Conservation (phyloP, 2,329 filamentous ascomycete species). For the Claviceps citrina region DNA sequence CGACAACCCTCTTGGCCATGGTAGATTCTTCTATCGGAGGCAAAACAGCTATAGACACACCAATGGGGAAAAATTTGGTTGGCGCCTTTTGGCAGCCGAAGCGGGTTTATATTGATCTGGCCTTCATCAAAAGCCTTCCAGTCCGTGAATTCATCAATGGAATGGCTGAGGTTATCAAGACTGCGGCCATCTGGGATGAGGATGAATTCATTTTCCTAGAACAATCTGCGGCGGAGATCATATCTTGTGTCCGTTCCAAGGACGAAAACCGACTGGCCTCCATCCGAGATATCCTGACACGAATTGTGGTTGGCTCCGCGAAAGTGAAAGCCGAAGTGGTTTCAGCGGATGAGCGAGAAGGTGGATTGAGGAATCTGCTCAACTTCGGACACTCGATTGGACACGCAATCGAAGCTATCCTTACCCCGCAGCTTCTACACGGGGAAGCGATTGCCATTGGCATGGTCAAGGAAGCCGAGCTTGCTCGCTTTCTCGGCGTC, state of each 20-base stretch:
- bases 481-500: constrained; percentile 77
- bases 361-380: constrained; percentile 79
- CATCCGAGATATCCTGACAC: constrained; percentile 56
- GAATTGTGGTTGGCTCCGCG: constrained; percentile 79
- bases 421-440: constrained; percentile 89
- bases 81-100: constrained; percentile 94
- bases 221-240: constrained; percentile 60
- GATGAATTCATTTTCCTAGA: constrained; percentile 74
- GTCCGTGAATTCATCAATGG: constrained; percentile 92
- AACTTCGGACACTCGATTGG: constrained; percentile 98
- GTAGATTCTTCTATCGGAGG: constrained; percentile 97
- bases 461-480: constrained; percentile 94
- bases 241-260: constrained; percentile 27
- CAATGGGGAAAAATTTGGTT: constrained; percentile 88
- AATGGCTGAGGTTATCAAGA: constrained; percentile 97
- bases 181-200: constrained; percentile 90
- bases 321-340: constrained; percentile 89
- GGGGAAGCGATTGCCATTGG: constrained; percentile 93
- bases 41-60: constrained; percentile 95
- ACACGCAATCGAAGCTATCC: constrained; percentile 87
- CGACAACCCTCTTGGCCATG: constrained; percentile 89
- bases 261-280: constrained; percentile 46
- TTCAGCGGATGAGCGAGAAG: constrained; percentile 85
- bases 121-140: constrained; percentile 80
- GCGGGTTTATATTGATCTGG: constrained; percentile 85